phyloP scores from a whole-genome alignment of 2,329 filamentous ascomycete species.

The Fusarium camptoceras region DNA sequence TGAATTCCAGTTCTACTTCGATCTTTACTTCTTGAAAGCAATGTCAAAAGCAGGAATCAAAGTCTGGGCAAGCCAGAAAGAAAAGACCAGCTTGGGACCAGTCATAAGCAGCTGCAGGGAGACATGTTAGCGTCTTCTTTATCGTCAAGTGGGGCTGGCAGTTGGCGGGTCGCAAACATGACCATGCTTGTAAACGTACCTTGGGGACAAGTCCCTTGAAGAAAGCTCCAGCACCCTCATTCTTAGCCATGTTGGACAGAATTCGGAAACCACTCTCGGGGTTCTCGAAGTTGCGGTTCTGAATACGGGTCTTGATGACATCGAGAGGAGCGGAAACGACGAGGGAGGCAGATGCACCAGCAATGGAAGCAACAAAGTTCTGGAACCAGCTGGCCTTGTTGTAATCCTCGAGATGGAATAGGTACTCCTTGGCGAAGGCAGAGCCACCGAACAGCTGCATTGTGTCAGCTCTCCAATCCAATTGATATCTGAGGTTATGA shows the following conservation, averaged over 20 bases:
- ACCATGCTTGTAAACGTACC: constrained; percentile 55
- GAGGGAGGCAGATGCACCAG: constrained; percentile 93
- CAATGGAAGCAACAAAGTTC: constrained; percentile 97
- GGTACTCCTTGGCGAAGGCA: constrained; percentile 96
- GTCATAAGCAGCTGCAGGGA: constrained; percentile 86
- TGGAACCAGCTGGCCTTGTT: constrained; percentile 94
- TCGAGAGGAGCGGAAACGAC: constrained; percentile 96
- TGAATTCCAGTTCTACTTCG: constrained; percentile 18
- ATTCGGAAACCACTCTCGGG: constrained; percentile 95
- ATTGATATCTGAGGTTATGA: not conserved
- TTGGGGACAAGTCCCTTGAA: constrained; percentile 99
- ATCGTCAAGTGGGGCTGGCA: constrained; percentile 22
- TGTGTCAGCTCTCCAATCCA: constrained; percentile 32
- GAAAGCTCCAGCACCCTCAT: constrained; percentile 88
- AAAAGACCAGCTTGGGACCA: constrained; percentile 98
- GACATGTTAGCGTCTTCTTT: constrained; percentile 29
- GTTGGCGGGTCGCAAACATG: constrained; percentile 3
- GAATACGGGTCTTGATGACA: constrained; percentile 97
- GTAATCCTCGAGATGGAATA: constrained; percentile 91
- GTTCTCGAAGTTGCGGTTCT: constrained; percentile 99
- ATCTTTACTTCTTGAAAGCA: constrained; percentile 51
- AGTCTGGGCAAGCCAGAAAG: constrained; percentile 99
- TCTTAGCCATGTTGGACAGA: constrained; percentile 89
- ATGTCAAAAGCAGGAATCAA: constrained; percentile 90
- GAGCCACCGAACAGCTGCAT: constrained; percentile 93